Percentiles rank a stretch among this genome's conserved stretches.
Conservation (phyloP, 176 grass and related monocot genomes). For the Aegilops tauschii region DNA sequence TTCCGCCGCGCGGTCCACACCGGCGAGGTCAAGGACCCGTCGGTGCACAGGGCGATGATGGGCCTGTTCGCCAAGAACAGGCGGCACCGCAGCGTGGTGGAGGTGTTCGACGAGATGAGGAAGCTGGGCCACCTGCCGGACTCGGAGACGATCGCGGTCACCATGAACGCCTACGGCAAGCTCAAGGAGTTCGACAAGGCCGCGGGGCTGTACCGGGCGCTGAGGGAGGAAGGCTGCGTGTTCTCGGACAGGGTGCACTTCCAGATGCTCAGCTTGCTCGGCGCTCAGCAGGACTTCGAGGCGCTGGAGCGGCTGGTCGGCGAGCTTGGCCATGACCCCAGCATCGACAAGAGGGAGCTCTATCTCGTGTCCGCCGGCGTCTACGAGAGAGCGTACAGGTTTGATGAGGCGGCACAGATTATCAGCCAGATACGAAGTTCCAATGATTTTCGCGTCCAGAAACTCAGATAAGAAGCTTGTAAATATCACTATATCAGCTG, state of each 20-base stretch:
- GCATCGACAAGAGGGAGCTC: slow-evolving; percentile 84
- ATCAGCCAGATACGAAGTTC: slow-evolving; percentile 59
- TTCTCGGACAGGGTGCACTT: slow-evolving; percentile 93
- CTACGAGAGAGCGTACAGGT: slow-evolving; percentile 71
- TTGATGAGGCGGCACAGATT: slow-evolving; percentile 69
- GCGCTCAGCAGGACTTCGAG: slow-evolving; percentile 70
- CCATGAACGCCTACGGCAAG: slow-evolving; percentile 85
- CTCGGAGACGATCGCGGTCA: slow-evolving; percentile 75
- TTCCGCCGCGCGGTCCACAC: slow-evolving; percentile 55
- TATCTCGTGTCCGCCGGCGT: slow-evolving; percentile 62
- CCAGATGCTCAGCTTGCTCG: slow-evolving; percentile 93
- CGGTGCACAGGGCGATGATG: slow-evolving; percentile 65
- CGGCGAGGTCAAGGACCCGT: slow-evolving; percentile 63
- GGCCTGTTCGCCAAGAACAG: slow-evolving; percentile 66
- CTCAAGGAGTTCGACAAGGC: slow-evolving; percentile 75
- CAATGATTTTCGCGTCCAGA: neutral
- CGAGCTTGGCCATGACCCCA: slow-evolving; percentile 58
- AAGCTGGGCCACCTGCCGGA: slow-evolving; percentile 58
- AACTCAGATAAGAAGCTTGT: slow-evolving; percentile 11
- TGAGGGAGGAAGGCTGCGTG: slow-evolving; percentile 72
- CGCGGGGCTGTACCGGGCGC: slow-evolving; percentile 43
- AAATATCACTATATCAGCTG: no score
- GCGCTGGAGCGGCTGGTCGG: slow-evolving; percentile 54
- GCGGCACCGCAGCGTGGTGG: slow-evolving; percentile 59
- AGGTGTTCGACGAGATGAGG: slow-evolving; percentile 88